Conservation (phyloP, 371 early-diverging fungal genomes). For the Coemansia sp. region DNA sequence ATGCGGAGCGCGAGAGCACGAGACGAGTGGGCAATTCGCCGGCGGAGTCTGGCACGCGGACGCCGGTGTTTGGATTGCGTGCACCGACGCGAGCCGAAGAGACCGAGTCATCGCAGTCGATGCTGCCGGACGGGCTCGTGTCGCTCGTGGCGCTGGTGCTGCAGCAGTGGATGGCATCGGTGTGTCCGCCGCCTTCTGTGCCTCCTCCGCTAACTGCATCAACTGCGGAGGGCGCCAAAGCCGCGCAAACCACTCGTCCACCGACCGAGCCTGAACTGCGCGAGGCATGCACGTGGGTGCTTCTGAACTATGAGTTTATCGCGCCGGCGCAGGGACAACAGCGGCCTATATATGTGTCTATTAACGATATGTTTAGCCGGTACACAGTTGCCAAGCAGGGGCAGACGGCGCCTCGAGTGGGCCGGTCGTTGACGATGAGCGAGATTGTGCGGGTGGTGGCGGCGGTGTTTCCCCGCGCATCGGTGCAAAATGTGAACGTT, state of each 20-base stretch:
- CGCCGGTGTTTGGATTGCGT: constrained; percentile 37
- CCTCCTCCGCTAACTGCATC: constrained; percentile 9
- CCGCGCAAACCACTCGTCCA: constrained; percentile 2
- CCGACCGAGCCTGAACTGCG: constrained; percentile 51
- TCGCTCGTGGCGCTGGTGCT: constrained; percentile 39
- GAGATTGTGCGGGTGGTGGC: constrained; percentile 48
- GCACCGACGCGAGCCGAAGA: constrained; percentile 12
- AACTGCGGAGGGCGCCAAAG: not conserved
- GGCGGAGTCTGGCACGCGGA: constrained; percentile 44
- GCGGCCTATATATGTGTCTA: constrained; percentile 12
- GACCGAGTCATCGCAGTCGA: constrained; percentile 22
- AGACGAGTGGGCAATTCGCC: constrained; percentile 5
- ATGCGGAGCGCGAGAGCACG: constrained; percentile 26
- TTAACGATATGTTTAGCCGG: constrained; percentile 32
- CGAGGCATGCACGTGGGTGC: constrained; percentile 51
- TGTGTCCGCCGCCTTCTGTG: constrained; percentile 15
- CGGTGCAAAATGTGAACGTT: constrained; percentile 12
- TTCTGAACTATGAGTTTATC: constrained; percentile 45
- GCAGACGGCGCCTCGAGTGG: constrained; percentile 45
- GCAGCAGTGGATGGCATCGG: constrained; percentile 48
- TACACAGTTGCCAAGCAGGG: constrained; percentile 45
- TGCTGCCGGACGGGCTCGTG: constrained; percentile 42
- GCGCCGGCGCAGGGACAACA: constrained; percentile 5
- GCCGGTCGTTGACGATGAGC: constrained; percentile 32
- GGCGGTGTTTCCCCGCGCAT: constrained; percentile 44